phyloP scores from a whole-genome alignment of 2,329 filamentous ascomycete genomes.

The Huntiella abstrusa region DNA sequence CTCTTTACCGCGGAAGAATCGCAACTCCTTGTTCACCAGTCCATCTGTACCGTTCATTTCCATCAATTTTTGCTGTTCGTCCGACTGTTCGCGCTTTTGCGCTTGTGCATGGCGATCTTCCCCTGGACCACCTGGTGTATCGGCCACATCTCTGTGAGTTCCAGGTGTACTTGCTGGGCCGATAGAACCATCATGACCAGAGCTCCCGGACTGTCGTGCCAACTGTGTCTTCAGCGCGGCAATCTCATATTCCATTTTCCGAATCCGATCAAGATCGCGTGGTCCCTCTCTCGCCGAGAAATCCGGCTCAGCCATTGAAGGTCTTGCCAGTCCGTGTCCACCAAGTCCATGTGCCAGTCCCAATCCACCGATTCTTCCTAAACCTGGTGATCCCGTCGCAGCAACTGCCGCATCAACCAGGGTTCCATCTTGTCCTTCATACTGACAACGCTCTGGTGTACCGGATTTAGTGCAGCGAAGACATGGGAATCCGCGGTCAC shows the following conservation, averaged over 20 bases:
- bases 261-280: constrained; percentile 36
- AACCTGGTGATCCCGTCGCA: constrained; percentile 23
- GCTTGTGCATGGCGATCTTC: constrained; percentile 8
- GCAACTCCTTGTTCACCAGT: constrained; percentile 28
- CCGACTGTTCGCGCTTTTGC: constrained; percentile 1
- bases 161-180: constrained; percentile 13
- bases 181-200: constrained; percentile 13
- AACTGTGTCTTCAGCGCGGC: constrained; percentile 35
- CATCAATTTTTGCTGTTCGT: constrained; percentile 20
- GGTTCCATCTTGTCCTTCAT: constrained; percentile 36
- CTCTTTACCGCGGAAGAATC: constrained; percentile 38
- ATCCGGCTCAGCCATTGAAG: constrained; percentile 19
- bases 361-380: constrained; percentile 21
- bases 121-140: constrained; percentile 11
- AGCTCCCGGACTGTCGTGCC: constrained; percentile 22
- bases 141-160: constrained; percentile 25
- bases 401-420: constrained; percentile 24
- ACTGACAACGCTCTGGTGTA: constrained; percentile 39
- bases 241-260: constrained; percentile 39
- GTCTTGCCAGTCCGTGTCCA: constrained; percentile 14
- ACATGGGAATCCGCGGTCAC: constrained; percentile 41
- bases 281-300: constrained; percentile 21
- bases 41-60: constrained; percentile 20
- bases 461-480: constrained; percentile 44
- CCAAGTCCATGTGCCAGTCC: not conserved